Base-by-base conservation (phyloP, 345 rosid species). In the Gossypium mustelinum region DNA sequence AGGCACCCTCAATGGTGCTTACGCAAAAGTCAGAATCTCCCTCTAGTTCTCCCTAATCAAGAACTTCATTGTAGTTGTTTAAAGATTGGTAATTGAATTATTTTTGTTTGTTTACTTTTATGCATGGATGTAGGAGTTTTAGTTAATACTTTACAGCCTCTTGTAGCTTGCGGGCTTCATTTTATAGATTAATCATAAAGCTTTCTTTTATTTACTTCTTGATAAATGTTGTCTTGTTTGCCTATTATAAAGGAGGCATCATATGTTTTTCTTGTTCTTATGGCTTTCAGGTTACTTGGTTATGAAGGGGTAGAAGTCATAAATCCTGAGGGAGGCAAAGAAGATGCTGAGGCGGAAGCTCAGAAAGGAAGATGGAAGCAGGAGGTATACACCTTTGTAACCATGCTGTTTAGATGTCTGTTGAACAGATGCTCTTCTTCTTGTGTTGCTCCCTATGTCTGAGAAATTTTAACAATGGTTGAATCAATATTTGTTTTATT, bases 261-360 rank as follows among this genome's bases (percentile, higher is more conserved):
- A 27, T 27, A 27, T 27, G 29, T 27, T 27, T 27, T 47, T 29
- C 25, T 59, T 43, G 25, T 29, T 48, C 43, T 29, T 7, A 29
- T 60, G 48, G 25, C 50, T 27, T 75, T 41, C 84, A 94, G 94
- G 44, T 48, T 88, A 57, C 77, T 84, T 60, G 85, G 87, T 71
- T 84, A 94, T 77, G 98, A 92, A 87, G 97, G 91, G 16, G 77
- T 94, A 69, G 98, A 94, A 84, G 97, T 94, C 47, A 84, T 94
- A 50, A 94, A 94, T 82, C 98, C 98, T 8, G 98, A 94, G 55
- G 98, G 97, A 81, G 96, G 94, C 64, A 90, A 87, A 58, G 98
- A 94, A 82, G 97, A 92, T 63, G 94, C 93, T 0, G 97, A 83
- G 83, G 98, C 92, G 80, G 97, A 94, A 86, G 98, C 97, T 79